Base-by-base conservation (phyloP, 768 basidiomycete genomes). In the Suillus plorans region DNA sequence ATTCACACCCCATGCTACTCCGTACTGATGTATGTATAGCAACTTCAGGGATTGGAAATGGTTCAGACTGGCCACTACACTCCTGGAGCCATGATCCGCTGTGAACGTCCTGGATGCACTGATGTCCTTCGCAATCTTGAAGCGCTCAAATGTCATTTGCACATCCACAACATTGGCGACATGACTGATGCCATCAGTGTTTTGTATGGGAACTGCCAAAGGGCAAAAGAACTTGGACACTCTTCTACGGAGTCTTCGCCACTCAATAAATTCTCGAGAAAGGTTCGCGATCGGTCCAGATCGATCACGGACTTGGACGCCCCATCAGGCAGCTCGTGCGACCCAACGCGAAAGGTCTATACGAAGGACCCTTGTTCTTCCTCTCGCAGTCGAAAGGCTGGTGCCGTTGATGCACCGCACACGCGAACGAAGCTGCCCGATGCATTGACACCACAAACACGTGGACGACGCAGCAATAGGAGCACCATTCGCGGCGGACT, bases 161-260 rank as follows among this genome's bases (percentile, higher is more conserved):
- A 87, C 67, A 83, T 86, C 57, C 86, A 86, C 71, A 82, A 85
- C 67, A 80, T 86, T 39, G 76, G 79, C 39, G 82, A 84, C 61
- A 34, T 13, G 8, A n/a, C 60, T 10, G 63, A 66, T 39, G 39
- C 20, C 44, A 37, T 7, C 14, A 42, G 47, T 22, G 3, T 31
- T 12, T 31, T 28, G 45, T 56, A 60, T 13, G 37, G 41, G 0
- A 10, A 31, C 16, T 20, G 41, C 25, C 58, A 18, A 41, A 59
- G 28, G 25, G 28, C 25, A 16, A 59, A 36, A 31, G 37, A 41
- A 42, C 31, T 25, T 7, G 34, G 25, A 25, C 53, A 61, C 18
- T 18, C 60, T 56, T 34, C 22, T 5, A 20, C 22, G 7, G 61
- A 55, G 31, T 39, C 25, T 20, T 16, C 55, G 10, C 44, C 55